These are phyloP conservation scores for Phlebiopsis flavidoalba DNA, from an alignment of 768 basidiomycete genomes.

Conservation along the genomic window DNA sequence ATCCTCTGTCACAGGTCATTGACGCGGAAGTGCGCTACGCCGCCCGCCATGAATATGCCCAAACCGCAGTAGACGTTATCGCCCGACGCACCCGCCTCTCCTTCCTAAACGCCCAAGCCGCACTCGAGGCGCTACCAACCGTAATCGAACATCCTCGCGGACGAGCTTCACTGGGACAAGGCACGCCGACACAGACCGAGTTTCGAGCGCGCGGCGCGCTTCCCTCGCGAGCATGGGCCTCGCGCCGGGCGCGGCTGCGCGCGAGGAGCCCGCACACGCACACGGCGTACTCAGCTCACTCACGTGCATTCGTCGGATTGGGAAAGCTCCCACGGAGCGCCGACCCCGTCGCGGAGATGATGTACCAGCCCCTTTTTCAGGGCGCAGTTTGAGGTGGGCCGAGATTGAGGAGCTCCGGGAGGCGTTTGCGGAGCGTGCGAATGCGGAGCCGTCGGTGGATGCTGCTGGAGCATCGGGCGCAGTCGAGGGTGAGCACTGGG, in stretches of 20 bases:
- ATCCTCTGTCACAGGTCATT: conserved; percentile 49
- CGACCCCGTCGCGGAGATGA: conserved; percentile 22
- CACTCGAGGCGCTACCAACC: conserved; percentile 77
- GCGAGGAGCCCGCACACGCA: conserved; percentile 19
- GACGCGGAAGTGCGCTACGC: conserved; percentile 94
- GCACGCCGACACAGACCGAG: conserved; percentile 53
- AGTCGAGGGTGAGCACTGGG: conserved; percentile 30
- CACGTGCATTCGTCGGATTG: conserved; percentile 11
- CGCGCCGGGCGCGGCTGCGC: conserved; percentile 40
- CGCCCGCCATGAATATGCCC: conserved; percentile 84
- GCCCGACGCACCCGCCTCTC: conserved; percentile 89
- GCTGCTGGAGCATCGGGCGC: conserved; percentile 16
- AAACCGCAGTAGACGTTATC: conserved; percentile 89
- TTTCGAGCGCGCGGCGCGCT: conserved; percentile 51
- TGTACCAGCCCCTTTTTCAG: conserved; percentile 46
- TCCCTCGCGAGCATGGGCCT: conserved; percentile 88
- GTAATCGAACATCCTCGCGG: conserved; percentile 90
- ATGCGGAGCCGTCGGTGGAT: conserved; percentile 8
- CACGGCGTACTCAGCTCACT: conserved; percentile 12
- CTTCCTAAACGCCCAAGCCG: conserved; percentile 87
- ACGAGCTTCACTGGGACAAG: conserved; percentile 74
- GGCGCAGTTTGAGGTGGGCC: conserved; percentile 49
- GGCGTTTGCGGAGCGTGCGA: conserved; percentile 30
- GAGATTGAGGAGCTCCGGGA: conserved; percentile 39
- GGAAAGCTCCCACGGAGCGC: conserved; percentile 2